Evolutionary conservation across 2,329 filamentous ascomycete genomes (phyloP), one percentile per base, ranked within the genome.

Genomic region (Xylariaceae sp.): DNA sequence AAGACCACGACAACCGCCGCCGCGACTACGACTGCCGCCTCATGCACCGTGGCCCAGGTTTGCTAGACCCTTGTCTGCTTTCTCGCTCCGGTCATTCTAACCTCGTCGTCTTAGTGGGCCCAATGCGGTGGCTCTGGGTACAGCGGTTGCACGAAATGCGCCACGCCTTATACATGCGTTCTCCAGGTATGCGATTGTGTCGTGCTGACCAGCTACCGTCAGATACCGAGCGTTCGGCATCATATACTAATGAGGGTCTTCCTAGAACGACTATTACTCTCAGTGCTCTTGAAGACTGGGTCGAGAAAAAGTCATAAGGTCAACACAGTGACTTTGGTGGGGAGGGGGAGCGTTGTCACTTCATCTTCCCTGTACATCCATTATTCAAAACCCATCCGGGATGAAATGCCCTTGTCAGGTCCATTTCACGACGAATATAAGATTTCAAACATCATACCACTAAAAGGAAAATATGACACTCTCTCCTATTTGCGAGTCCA

Each of bases 81-180:
- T 11, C 22, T 26, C 29, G 18, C 11, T 18, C 11, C 13, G 4
- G 19, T 17, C 38, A 44, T 12, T 40, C 36, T 37, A 11, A 26
- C 22, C 11, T n/a, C n/a, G 22, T 6, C 22, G 11, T 26, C 4
- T 4, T 4, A 24, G 28, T 42, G 33, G 28, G 38, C 26, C 28
- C 49, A 55, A 34, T 55, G 52, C 39, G 52, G 51, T 17, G 52
- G 52, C 18, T 37, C 44, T 8, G 42, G 47, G 3, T 54, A 41
- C 37, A 44, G 38, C 17, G 52, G 52, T 4, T 55, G 52, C 45
- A 51, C 46, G 3, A 32, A 47, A 6, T 55, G 47, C 33, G 50
- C 47, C 3, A 49, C 39, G 13, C 43, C 42, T 3, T 48, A 33
- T 12, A 49, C 47, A 30, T 54, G 51, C 39, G 45, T 43, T 28